These are phyloP conservation scores for Isoetes engelmannii DNA, from an alignment of 83 land plant species.

Conservation along the genomic window DNA sequence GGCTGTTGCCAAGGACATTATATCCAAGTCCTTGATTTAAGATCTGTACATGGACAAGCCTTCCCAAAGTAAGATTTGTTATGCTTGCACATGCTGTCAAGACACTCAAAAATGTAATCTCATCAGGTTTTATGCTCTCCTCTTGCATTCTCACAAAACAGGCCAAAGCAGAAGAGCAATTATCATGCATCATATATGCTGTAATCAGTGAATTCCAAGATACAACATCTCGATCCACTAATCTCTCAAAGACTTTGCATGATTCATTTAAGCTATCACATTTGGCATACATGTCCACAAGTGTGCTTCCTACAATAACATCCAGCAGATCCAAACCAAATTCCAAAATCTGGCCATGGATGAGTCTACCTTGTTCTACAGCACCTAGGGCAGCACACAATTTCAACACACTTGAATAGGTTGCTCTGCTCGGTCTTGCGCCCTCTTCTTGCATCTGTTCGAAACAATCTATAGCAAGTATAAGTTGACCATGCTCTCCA, in stretches of 20 bases:
- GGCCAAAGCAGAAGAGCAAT: neutral
- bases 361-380: neutral
- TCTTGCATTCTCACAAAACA: neutral
- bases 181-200: slow-evolving; percentile 1
- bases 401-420: neutral
- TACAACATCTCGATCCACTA: slow-evolving; percentile 3
- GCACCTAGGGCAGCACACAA: slow-evolving; percentile 1
- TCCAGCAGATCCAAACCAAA: neutral
- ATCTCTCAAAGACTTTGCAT: neutral
- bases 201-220: slow-evolving; percentile 8
- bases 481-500: slow-evolving; percentile 7
- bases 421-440: neutral
- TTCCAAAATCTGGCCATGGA: neutral
- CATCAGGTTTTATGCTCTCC: no score
- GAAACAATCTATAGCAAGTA: neutral
- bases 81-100: no score
- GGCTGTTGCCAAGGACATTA: no score
- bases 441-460: neutral
- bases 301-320: slow-evolving; percentile 5
- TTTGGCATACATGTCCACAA: slow-evolving; percentile 13
- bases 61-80: no score
- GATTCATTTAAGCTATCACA: neutral
- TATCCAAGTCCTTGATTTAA: no score
- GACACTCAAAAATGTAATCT: no score
- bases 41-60: no score